Base-by-base conservation (phyloP, 108 stramenopile species). In the Cyclotella kingstonii region DNA sequence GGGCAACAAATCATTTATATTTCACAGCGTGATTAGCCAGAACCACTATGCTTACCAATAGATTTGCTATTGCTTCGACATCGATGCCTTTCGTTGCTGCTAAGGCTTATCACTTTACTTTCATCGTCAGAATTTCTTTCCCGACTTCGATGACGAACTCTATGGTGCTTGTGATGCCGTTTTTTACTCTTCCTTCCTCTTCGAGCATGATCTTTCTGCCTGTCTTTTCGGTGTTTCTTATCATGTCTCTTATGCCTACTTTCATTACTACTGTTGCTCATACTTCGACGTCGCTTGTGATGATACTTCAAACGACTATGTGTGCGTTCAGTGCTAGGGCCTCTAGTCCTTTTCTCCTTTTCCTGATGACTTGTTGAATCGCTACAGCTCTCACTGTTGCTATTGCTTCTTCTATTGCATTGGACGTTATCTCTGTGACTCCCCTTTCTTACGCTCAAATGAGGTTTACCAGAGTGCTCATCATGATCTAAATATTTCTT, bases 141-240 rank as follows among this genome's bases (percentile, higher is more conserved):
- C 2, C 25, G 42, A 6, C 54, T 49, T 34, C 42, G 29, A 33
- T 36, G 58, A 42, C 50, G 54, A n/a, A n/a, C n/a, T n/a, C n/a
- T n/a, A n/a, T n/a, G n/a, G n/a, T n/a, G n/a, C n/a, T n/a, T n/a
- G 39, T 26, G 22, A 41, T 56, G 55, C 4, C 41, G 9, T 42
- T 56, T 56, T 25, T 27, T 40, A 2, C 55, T 41, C 10, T 41
- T 53, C 34, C 35, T 53, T 18, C 35, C 52, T 36, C 35, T 53
- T 21, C 19, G 35, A 3, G 52, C 35, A 15, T 54, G 54, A 51
- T 33, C 23, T 55, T 54, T 65, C 10, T 53, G 49, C 6, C 29
- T 23, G 31, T 62, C 35, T 14, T 70, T 61, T 25, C 39, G 61
- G 33, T 67, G 70, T 15, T 72, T 50, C 31, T 72, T 60, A 41